Evolutionary conservation across 75 land plant species (phyloP).

Genomic region (Sequoia sempervirens): DNA sequence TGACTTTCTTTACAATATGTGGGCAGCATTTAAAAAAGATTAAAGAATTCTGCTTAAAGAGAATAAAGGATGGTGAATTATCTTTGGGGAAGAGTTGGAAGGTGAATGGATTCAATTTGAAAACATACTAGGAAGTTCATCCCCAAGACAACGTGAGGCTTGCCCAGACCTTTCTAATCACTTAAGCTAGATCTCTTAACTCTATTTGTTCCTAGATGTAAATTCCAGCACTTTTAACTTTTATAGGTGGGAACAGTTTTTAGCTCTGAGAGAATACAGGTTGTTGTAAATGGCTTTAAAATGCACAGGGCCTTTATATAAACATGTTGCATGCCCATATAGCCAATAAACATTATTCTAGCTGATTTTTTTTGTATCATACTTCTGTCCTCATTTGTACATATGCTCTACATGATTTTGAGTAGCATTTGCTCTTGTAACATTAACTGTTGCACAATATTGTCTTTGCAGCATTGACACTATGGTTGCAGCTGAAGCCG

Average conservation of each 20-base stretch:
- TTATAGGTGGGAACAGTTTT: background rate
- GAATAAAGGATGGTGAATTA: too few species aligned
- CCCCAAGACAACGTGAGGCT: background rate
- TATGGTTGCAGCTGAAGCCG: conserved; percentile 11
- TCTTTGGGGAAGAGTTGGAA: too few species aligned
- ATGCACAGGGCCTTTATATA: background rate
- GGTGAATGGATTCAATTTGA: background rate
- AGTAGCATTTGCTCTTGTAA: background rate
- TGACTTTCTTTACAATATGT: too few species aligned
- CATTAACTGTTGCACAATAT: background rate
- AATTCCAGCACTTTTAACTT: background rate
- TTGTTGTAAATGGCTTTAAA: background rate
- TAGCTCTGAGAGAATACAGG: background rate
- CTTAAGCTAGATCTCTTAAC: background rate
- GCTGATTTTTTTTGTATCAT: background rate
- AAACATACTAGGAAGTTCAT: background rate
- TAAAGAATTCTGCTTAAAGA: too few species aligned
- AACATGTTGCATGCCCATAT: background rate
- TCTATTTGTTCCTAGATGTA: background rate
- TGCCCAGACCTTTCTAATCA: background rate
- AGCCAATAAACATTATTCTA: background rate
- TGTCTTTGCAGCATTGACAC: conserved; percentile 9
- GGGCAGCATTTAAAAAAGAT: too few species aligned
- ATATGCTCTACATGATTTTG: background rate
- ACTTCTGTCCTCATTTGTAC: background rate